Percentiles rank a stretch among this genome's conserved stretches.
These are phyloP conservation scores for Penicillium ochrochloron DNA, from an alignment of 495 filamentous ascomycete species.

Conservation along the genomic window DNA sequence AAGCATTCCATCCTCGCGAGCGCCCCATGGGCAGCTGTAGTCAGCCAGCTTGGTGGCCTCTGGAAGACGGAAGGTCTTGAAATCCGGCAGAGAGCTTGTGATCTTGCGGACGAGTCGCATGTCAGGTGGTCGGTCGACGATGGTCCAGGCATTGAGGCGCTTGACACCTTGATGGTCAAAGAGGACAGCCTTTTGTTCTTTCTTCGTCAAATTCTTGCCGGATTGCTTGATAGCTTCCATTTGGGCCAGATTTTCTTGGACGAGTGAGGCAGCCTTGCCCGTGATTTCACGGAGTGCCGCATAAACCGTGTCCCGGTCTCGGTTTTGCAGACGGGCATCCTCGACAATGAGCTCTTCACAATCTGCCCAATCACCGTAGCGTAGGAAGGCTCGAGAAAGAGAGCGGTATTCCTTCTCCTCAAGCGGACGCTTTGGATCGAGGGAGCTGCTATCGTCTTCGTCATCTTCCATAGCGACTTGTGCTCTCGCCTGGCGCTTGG, in stretches of 20 bases:
- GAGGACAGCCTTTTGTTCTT: conserved; percentile 93
- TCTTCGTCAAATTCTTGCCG: conserved; percentile 82
- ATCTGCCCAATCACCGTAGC: conserved; percentile 86
- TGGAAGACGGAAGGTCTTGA: conserved; percentile 79
- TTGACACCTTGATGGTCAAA: conserved; percentile 92
- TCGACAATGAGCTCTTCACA: conserved; percentile 82
- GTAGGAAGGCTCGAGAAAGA: conserved; percentile 82
- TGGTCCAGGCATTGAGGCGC: conserved; percentile 91
- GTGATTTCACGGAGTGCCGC: conserved; percentile 74
- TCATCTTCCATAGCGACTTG: conserved; percentile 65
- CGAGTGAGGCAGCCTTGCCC: conserved; percentile 66
- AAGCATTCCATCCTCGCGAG: conserved; percentile 95
- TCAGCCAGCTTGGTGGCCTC: conserved; percentile 87
- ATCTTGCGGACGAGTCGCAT: conserved; percentile 82
- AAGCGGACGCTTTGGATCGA: conserved; percentile 84
- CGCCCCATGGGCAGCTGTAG: conserved; percentile 88
- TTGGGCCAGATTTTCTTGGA: conserved; percentile 68
- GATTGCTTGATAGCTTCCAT: conserved; percentile 66
- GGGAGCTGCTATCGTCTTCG: conserved; percentile 60
- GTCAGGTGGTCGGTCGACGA: conserved; percentile 85
- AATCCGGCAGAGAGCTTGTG: conserved; percentile 64
- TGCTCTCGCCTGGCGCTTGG: conserved; percentile 88
- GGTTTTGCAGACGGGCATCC: conserved; percentile 79
- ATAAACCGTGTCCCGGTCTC: conserved; percentile 77
- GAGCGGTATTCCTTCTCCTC: conserved; percentile 90